Evolutionary conservation across 2,329 filamentous ascomycete species (phyloP).

Genomic region (Leptographium lundbergii): DNA sequence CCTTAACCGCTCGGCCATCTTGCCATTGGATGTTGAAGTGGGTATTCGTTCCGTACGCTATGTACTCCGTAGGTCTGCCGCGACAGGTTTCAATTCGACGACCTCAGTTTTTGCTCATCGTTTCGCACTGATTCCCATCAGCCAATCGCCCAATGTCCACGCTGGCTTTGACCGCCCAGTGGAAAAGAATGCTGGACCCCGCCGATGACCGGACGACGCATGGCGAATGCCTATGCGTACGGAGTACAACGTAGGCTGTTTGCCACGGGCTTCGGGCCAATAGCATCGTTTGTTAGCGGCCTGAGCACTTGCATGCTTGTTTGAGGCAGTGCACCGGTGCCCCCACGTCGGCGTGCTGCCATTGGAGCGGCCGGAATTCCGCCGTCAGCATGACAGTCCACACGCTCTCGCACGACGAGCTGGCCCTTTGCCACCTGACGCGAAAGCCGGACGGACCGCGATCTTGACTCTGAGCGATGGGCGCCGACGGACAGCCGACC

Average conservation of each 20-base stretch:
- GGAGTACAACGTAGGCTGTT: too few relatives aligned
- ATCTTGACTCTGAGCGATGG: neutral
- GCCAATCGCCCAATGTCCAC: too few relatives aligned
- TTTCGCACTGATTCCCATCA: neutral
- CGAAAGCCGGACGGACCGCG: too few relatives aligned
- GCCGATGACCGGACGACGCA: too few relatives aligned
- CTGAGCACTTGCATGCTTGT: neutral
- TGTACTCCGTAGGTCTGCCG: neutral
- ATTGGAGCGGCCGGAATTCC: too few relatives aligned
- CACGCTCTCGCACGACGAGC: too few relatives aligned
- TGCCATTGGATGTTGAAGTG: neutral
- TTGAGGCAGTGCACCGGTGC: neutral
- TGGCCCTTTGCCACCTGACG: neutral
- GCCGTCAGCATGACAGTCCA: too few relatives aligned
- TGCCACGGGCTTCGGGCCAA: neutral
- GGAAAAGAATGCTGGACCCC: too few relatives aligned
- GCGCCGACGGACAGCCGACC: neutral
- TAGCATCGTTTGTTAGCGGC: neutral
- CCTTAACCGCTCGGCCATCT: conserved; percentile 3
- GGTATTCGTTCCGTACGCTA: neutral
- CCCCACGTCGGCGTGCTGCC: neutral
- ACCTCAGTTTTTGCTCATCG: neutral
- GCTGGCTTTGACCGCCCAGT: too few relatives aligned
- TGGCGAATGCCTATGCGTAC: neutral
- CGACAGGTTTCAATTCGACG: neutral